A percentile compares a stretch with the other conserved stretches of the same genome.
These are phyloP conservation scores for Phytophthora hibernalis DNA, from an alignment of 352 stramenopile species.

Conservation along the genomic window DNA sequence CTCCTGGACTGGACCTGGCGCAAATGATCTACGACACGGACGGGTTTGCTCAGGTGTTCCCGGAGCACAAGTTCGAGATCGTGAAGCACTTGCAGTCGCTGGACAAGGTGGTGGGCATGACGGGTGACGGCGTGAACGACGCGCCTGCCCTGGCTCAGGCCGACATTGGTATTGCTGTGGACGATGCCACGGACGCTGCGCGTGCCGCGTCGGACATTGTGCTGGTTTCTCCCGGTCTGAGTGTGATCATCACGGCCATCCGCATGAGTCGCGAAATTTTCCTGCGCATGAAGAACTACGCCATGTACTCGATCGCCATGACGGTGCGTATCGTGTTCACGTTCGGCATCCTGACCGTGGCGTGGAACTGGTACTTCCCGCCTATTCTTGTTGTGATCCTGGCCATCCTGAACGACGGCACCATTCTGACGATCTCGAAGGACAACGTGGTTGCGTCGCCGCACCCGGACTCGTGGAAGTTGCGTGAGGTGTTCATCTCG, in stretches of 20 bases:
- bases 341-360: conserved; percentile 90
- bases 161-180: conserved; percentile 93
- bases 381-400: conserved; percentile 91
- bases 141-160: conserved; percentile 89
- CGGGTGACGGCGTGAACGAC: conserved; percentile 93
- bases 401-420: conserved; percentile 92
- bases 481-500: conserved; percentile 74
- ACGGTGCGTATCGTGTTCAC: conserved; percentile 90
- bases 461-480: conserved; percentile 73
- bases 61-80: conserved; percentile 93
- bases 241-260: conserved; percentile 91
- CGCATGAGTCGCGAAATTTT: conserved; percentile 91
- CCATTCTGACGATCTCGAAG: conserved; percentile 84
- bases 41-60: conserved; percentile 94
- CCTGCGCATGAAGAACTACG: conserved; percentile 92
- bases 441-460: conserved; percentile 75
- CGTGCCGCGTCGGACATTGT: conserved; percentile 92
- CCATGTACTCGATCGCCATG: conserved; percentile 92
- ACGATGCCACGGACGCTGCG: conserved; percentile 89
- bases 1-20: conserved; percentile 63
- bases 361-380: conserved; percentile 90
- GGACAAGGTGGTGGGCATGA: too few relatives aligned
- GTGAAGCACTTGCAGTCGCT: conserved; percentile 90
- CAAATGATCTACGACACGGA: conserved; percentile 93
- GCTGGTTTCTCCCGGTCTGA: conserved; percentile 87